phyloP scores from a whole-genome alignment of 371 early-diverging fungal genomes.

The Mycotypha africana region DNA sequence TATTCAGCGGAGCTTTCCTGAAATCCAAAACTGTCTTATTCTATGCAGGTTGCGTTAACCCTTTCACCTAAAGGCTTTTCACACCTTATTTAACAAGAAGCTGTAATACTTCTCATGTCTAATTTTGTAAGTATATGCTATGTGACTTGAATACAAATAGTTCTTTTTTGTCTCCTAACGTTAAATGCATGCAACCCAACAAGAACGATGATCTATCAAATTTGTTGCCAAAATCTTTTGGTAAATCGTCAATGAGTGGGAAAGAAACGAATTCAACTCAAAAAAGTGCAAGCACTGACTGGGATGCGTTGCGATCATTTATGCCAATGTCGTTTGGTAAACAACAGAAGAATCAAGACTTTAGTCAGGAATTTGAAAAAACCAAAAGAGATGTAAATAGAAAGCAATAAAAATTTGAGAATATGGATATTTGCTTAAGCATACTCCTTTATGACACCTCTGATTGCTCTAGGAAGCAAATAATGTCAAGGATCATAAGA shows the following conservation, averaged over 20 bases:
- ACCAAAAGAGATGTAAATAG: constrained; percentile 36
- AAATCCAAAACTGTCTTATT: too few species aligned
- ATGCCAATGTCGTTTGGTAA: constrained; percentile 62
- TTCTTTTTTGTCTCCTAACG: too few species aligned
- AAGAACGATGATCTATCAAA: constrained; percentile 52
- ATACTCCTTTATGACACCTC: background rate
- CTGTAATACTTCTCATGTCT: too few species aligned
- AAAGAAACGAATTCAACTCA: constrained; percentile 3
- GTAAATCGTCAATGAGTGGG: constrained; percentile 20
- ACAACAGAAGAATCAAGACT: constrained; percentile 32
- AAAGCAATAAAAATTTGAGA: background rate
- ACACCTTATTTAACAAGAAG: too few species aligned
- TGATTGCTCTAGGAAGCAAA: background rate
- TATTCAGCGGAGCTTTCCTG: too few species aligned
- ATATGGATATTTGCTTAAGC: too few species aligned
- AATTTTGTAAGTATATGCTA: too few species aligned
- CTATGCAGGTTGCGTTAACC: too few species aligned
- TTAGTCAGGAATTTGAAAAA: constrained; percentile 30
- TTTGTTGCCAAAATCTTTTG: constrained; percentile 47
- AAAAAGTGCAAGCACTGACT: constrained; percentile 16
- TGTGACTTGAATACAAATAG: too few species aligned
- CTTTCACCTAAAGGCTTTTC: too few species aligned
- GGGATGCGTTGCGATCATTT: constrained; percentile 46
- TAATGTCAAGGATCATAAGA: background rate
- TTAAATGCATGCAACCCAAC: too few species aligned